Base-by-base conservation (phyloP, 305 asterid genomes). In the Fraxinus ornus region DNA sequence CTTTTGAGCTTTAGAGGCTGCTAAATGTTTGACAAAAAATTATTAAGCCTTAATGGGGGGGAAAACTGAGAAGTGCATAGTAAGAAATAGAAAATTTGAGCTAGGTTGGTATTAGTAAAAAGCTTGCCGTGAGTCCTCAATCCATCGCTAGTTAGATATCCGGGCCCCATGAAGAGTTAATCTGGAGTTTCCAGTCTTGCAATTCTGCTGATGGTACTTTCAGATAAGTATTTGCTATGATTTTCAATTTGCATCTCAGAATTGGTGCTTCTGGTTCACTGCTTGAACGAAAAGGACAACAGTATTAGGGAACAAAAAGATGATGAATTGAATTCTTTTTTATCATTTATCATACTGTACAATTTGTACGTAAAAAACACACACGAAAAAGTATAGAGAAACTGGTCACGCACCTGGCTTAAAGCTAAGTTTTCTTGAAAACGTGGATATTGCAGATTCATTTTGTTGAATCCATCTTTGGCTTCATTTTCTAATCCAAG, bases 401-500 rank as follows among this genome's bases (percentile, higher is more conserved):
- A 66, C 70, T 60, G 15, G 76, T 15, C 47, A 17, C 24, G 19
- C 12, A 71, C 76, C 76, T 30, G 76, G 24, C 44, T 71, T 71
- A 17, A 32, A 71, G 44, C 24, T 71, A 32, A 71, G 24, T 39
- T 70, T 66, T 30, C 41, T 70, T 30, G 75, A 70, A 70, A 70
- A 30, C 41, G 36, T 70, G 75, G 75, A 28, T 30, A 32, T 33
- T 30, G 76, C 41, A 33, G 76, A 33, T 71, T 6, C 47, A 17
- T 32, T 32, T 33, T 22, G 47, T 33, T 71, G 76, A 71, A 71
- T 71, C 44, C 44, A 71, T 33, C 47, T 33, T 33, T 71, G 76
- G 76, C 76, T 71, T 71, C 76, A 30, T 71, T 79, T 19, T 10
- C 78, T 44, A 70, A 66, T 68, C 84, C 84, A 5, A 83, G 60